Evolutionary conservation across 2,329 filamentous ascomycete species (phyloP).

Genomic region (Microascus cirrosus): DNA sequence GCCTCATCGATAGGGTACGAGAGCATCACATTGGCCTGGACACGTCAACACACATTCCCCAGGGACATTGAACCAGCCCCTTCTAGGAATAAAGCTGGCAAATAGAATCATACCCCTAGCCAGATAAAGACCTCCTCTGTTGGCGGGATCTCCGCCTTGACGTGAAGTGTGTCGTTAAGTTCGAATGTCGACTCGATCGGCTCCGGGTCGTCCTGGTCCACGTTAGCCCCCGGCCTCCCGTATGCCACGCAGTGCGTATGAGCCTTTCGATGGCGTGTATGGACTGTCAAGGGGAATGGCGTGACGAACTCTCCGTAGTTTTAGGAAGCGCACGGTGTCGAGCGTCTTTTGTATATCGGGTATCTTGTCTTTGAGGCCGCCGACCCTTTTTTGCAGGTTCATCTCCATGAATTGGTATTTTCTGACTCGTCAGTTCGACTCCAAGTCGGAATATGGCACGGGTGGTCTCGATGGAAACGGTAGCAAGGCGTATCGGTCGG

Average conservation of each 20-base stretch:
- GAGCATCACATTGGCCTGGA: constrained; percentile 92
- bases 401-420: constrained; percentile 99
- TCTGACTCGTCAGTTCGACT: constrained; percentile 29
- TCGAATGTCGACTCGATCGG: constrained; percentile 89
- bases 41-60: neutral
- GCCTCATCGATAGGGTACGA: constrained; percentile 88
- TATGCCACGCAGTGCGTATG: neutral
- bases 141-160: constrained; percentile 70
- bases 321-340: constrained; percentile 80
- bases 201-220: constrained; percentile 39
- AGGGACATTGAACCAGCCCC: too few relatives aligned
- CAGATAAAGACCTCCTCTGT: constrained; percentile 92
- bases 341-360: constrained; percentile 95
- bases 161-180: constrained; percentile 90
- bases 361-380: constrained; percentile 84
- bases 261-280: constrained; percentile 2
- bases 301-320: constrained; percentile 54
- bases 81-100: neutral
- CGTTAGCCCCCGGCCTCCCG: neutral
- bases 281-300: neutral
- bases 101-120: constrained; percentile 58
- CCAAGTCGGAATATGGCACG: neutral
- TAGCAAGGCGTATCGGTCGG: too few relatives aligned
- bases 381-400: constrained; percentile 75
- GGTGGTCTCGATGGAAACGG: too few relatives aligned